Evolutionary conservation across 345 rosid genomes (phyloP), one percentile per base, ranked within the genome.

Genomic region (Citrus sp.): DNA sequence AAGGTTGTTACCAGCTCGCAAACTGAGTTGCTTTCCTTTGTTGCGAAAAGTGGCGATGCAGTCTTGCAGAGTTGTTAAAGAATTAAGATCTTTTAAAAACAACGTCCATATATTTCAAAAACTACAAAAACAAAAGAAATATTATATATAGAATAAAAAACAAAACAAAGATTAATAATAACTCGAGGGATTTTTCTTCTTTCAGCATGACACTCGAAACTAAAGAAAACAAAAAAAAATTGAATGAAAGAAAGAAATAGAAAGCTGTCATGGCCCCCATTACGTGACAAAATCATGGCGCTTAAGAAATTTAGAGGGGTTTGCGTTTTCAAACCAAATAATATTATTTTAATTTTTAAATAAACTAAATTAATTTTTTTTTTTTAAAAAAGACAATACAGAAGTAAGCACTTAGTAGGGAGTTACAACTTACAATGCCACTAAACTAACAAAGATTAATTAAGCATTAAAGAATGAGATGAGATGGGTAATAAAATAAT

Each of bases 231-330:
- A 55, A 24, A 49, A 46, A 40, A 3, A 40, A 40, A 2, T 40
- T 40, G 46, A 9, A 40, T 2, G 46, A 40, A 9, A 9, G 13
- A 2, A 9, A 40, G 46, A 9, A 40, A 40, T 40, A 40, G 46
- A 40, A 40, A 14, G n/a, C 85, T 85, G 82, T 71, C 86, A 76
- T 73, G 71, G 54, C 80, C 88, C 88, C 83, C 80, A 81, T 73
- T 86, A 85, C 79, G 73, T 58, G 88, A 85, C 88, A 88, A 88
- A 88, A 85, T 63, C 81, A 80, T 77, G 86, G 64, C 81, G 76
- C 82, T 83, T 83, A 51, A 60, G 74, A 76, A 70, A 35, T 67
- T 79, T 80, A 79, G 80, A 71, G 38, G 18, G 58, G 4, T 42
- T 42, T 12, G 56, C 0, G 56, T 55, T 40, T 71, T n/a, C 34